Evolutionary conservation across 208 protist genomes (phyloP).

Genomic region (Leishmania major): DNA sequence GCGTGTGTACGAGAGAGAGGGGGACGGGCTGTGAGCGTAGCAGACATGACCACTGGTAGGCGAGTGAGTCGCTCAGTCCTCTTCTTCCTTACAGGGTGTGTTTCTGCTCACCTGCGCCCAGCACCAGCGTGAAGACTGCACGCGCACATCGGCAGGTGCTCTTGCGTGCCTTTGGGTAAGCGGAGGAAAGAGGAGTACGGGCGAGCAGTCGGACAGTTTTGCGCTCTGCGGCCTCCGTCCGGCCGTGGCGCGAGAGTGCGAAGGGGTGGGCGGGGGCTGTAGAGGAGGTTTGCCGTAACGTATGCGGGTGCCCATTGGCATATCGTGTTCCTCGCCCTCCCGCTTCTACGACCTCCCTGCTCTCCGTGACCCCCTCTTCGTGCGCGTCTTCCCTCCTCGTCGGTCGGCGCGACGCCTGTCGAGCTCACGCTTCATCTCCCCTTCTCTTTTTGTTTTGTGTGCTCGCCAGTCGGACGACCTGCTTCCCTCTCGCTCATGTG

Average conservation of each 20-base stretch:
- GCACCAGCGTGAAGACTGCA: neutral
- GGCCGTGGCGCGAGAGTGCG: neutral
- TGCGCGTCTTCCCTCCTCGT: neutral
- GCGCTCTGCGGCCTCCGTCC: neutral
- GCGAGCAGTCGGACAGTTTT: neutral
- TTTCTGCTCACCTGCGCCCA: neutral
- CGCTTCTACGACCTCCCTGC: neutral
- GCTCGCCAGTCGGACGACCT: neutral
- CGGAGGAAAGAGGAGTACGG: neutral
- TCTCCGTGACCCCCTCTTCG: neutral
- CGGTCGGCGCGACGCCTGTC: neutral
- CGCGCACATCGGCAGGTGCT: neutral
- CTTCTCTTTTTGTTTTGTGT: neutral
- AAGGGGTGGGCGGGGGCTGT: neutral
- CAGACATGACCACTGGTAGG: neutral
- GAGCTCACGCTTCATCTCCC: neutral
- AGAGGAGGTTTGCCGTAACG: neutral
- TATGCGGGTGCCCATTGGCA: neutral
- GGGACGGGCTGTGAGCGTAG: neutral
- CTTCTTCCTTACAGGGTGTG: neutral
- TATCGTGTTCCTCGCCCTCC: neutral
- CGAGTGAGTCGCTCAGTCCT: neutral
- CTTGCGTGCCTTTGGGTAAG: neutral
- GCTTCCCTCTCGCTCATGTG: neutral
- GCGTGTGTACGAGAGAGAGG: neutral